Conservation (phyloP, 1,139 yeast genomes). For the Taphrina betulina region DNA sequence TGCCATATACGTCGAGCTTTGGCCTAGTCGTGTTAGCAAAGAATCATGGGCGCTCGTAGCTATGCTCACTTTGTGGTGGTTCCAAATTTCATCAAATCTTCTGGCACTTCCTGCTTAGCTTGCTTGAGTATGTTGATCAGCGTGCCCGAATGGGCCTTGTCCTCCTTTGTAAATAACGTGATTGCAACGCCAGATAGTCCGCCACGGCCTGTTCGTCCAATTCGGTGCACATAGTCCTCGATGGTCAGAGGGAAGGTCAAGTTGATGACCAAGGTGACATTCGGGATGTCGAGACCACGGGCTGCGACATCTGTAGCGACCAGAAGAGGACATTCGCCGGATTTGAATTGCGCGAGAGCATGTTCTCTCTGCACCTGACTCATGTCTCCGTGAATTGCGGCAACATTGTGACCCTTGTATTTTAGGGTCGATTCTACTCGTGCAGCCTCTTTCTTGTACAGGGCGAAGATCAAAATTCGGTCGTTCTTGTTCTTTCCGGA, state of each 20-base stretch:
- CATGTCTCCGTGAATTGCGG: constrained; percentile 95
- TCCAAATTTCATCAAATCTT: constrained; percentile 89
- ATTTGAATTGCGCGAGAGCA: constrained; percentile 81
- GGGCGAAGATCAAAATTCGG: constrained; percentile 84
- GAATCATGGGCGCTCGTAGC: background rate
- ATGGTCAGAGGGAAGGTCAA: constrained; percentile 96
- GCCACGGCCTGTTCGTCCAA: constrained; percentile 98
- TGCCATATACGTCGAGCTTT: constrained; percentile 33
- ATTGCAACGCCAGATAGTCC: constrained; percentile 94
- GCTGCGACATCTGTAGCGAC: constrained; percentile 99
- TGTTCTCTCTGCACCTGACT: constrained; percentile 88
- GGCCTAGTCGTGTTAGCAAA: constrained; percentile 17
- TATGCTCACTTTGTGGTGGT: constrained; percentile 92
- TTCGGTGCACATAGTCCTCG: constrained; percentile 96
- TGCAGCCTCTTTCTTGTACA: constrained; percentile 94
- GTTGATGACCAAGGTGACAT: constrained; percentile 92
- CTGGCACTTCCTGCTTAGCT: constrained; percentile 96
- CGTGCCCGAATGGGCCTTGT: constrained; percentile 94
- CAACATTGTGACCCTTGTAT: constrained; percentile 72
- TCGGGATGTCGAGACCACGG: constrained; percentile 95
- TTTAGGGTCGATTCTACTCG: constrained; percentile 77
- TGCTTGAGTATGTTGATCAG: constrained; percentile 86
- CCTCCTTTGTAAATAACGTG: constrained; percentile 93
- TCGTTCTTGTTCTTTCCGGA: constrained; percentile 60
- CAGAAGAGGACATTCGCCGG: constrained; percentile 70